Evolutionary conservation across 2,329 filamentous ascomycete genomes (phyloP).

Genomic region (Aspergillus ochraceus): DNA sequence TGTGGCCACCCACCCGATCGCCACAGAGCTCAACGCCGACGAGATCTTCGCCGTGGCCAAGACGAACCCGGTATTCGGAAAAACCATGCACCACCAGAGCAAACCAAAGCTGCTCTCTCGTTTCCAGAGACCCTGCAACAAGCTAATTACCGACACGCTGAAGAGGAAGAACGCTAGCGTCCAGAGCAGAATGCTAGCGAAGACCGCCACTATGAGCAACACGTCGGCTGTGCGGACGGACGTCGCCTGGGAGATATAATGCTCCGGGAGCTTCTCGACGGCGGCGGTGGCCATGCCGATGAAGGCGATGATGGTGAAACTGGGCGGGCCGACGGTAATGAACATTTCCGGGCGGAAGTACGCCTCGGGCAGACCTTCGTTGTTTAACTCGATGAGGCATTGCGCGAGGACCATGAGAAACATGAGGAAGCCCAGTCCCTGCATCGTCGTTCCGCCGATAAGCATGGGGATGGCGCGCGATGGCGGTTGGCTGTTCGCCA

Average conservation of each 20-base stretch:
- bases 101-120: not conserved
- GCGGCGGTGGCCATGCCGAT: slow-evolving; percentile 49
- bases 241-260: slow-evolving; percentile 22
- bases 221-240: not conserved
- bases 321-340: slow-evolving; percentile 51
- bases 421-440: not conserved
- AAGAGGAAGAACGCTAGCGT: not conserved
- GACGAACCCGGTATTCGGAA: slow-evolving; percentile 45
- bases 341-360: slow-evolving; percentile 51
- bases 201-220: not conserved
- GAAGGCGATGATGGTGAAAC: slow-evolving; percentile 47
- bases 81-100: slow-evolving; percentile 31
- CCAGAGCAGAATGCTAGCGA: not conserved
- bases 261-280: slow-evolving; percentile 23
- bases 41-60: slow-evolving; percentile 46
- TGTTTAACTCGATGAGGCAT: slow-evolving; percentile 45
- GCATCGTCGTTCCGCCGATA: not conserved
- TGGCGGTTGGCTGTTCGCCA: slow-evolving; percentile 18
- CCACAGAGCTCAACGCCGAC: slow-evolving; percentile 34
- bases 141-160: not conserved
- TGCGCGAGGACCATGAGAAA: not conserved
- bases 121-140: not conserved
- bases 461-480: not conserved
- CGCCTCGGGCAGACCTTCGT: slow-evolving; percentile 43
- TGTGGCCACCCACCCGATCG: slow-evolving; percentile 24